Evolutionary conservation across 208 protist genomes (phyloP).

Genomic region (Wallacemonas sp.): DNA sequence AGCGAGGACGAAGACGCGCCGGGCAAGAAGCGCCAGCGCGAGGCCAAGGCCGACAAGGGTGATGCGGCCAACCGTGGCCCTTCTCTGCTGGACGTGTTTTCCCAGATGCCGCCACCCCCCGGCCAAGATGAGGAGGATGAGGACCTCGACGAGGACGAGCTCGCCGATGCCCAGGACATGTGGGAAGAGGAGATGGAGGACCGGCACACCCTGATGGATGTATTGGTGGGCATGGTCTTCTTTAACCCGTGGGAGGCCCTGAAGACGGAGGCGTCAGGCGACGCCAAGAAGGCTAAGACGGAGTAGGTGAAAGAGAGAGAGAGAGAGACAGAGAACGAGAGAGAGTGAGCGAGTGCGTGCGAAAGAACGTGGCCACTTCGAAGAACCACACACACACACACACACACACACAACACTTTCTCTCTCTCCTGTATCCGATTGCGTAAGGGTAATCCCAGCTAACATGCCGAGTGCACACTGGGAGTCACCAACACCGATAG

Average conservation of each 20-base stretch:
- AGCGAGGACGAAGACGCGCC: conserved; percentile 24
- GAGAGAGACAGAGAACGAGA: neutral
- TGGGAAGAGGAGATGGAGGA: conserved; percentile 81
- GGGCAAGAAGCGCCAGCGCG: conserved; percentile 28
- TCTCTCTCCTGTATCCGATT: too few species aligned
- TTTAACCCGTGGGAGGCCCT: conserved; percentile 24
- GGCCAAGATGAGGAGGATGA: conserved; percentile 58
- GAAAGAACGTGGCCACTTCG: too few species aligned
- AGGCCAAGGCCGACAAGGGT: neutral
- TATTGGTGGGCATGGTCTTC: conserved; percentile 31
- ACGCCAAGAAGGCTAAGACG: conserved; percentile 30
- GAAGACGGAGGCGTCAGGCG: conserved; percentile 14
- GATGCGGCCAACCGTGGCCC: conserved; percentile 39
- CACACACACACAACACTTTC: too few species aligned
- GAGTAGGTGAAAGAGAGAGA: conserved; percentile 24
- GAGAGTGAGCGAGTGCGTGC: too few species aligned
- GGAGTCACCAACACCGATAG: too few species aligned
- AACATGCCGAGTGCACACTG: too few species aligned
- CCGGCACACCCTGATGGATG: conserved; percentile 57
- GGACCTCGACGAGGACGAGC: conserved; percentile 43
- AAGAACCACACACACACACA: too few species aligned
- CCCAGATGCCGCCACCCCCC: conserved; percentile 65
- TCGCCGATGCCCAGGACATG: conserved; percentile 52
- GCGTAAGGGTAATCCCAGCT: too few species aligned
- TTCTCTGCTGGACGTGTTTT: conserved; percentile 79